These are phyloP conservation scores for Monosporascus sp. DNA, from an alignment of 2,329 filamentous ascomycete species.

Conservation along the genomic window DNA sequence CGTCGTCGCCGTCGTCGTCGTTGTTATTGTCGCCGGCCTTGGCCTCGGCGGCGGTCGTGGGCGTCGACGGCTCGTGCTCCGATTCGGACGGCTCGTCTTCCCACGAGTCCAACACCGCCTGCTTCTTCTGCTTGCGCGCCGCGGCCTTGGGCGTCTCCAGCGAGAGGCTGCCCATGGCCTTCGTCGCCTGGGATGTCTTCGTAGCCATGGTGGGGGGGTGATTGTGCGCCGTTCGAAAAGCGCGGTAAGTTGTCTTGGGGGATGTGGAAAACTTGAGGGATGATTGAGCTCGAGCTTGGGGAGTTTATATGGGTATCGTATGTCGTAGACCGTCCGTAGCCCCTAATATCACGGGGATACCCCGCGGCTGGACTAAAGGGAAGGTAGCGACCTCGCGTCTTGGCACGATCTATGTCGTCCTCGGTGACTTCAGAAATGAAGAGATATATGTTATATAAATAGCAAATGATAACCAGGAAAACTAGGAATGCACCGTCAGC, in stretches of 20 bases:
- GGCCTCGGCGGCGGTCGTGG: slow-evolving; percentile 15
- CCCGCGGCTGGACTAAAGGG: background rate
- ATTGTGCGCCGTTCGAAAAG: background rate
- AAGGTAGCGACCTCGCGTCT: background rate
- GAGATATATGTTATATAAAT: background rate
- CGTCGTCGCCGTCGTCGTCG: slow-evolving; percentile 14
- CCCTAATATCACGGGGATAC: too few relatives aligned
- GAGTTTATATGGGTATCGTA: background rate
- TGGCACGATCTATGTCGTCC: background rate
- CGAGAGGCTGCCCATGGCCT: slow-evolving; percentile 26
- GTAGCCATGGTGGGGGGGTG: slow-evolving; percentile 14
- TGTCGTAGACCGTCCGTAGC: background rate
- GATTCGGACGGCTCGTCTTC: slow-evolving; percentile 60
- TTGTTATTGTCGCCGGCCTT: slow-evolving; percentile 16
- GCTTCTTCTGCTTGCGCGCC: slow-evolving; percentile 28
- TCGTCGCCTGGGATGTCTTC: slow-evolving; percentile 12
- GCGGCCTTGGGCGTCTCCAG: slow-evolving; percentile 21
- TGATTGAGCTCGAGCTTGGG: background rate
- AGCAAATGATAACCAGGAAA: background rate
- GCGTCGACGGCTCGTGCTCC: slow-evolving; percentile 29
- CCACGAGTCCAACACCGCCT: slow-evolving; percentile 65
- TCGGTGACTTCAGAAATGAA: background rate
- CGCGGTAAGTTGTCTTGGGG: background rate
- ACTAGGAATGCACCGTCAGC: background rate
- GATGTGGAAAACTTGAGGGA: background rate